Conservation (phyloP, 148 eudicot genomes). For the Fallopia convolvulus region DNA sequence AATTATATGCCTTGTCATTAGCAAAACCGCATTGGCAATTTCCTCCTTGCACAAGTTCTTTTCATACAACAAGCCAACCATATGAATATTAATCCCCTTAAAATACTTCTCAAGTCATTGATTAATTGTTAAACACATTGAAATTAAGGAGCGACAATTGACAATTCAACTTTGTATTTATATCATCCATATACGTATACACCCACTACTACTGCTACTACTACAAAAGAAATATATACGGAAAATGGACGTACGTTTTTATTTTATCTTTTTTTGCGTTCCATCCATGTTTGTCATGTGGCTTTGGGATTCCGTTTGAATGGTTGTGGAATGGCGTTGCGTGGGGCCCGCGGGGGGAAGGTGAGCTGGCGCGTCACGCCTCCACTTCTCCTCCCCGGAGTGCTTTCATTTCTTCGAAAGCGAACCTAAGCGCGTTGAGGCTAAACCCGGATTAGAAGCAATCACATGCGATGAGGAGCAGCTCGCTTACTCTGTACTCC, state of each 20-base stretch:
- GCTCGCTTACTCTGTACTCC: not conserved
- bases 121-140: not conserved
- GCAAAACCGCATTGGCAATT: not conserved
- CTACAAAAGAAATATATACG: not conserved
- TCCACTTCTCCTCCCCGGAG: not conserved
- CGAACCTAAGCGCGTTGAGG: not conserved
- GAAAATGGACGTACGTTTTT: not conserved
- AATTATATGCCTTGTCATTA: not conserved
- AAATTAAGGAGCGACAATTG: not conserved
- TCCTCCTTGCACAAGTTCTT: not conserved
- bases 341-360: not conserved
- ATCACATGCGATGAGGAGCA: not conserved
- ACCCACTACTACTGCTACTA: not conserved
- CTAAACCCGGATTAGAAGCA: not conserved
- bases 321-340: not conserved
- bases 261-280: not conserved
- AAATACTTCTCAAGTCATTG: not conserved
- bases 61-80: not conserved
- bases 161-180: not conserved
- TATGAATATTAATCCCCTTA: not conserved
- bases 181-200: not conserved
- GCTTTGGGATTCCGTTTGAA: constrained; percentile 5
- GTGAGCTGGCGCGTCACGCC: not conserved
- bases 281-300: not conserved
- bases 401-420: constrained; percentile 7